Evolutionary conservation across 176 grass and related monocot genomes (phyloP).

Genomic region (Lolium multiflorum): DNA sequence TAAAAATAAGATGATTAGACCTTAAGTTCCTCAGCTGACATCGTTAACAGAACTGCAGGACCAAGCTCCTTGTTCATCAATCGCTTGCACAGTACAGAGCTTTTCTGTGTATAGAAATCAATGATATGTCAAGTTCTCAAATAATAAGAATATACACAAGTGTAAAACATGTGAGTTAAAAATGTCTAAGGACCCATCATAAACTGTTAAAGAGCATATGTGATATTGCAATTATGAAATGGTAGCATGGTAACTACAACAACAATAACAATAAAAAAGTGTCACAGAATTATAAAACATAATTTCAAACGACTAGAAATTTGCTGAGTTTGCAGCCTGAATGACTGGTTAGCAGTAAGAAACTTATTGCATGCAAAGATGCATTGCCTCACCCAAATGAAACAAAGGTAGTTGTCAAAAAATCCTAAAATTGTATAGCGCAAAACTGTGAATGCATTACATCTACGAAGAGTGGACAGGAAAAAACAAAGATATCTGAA

Average conservation of each 20-base stretch:
- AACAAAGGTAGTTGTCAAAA: background rate
- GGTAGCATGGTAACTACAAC: background rate
- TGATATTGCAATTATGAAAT: slow-evolving; percentile 10
- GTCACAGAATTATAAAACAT: slow-evolving; percentile 16
- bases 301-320: background rate
- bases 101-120: slow-evolving; percentile 63
- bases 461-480: slow-evolving; percentile 10
- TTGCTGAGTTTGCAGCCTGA: slow-evolving; percentile 6
- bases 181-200: slow-evolving; percentile 15
- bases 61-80: slow-evolving; percentile 85
- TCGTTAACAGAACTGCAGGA: slow-evolving; percentile 75
- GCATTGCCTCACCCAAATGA: slow-evolving; percentile 2
- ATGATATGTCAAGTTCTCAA: slow-evolving; percentile 3
- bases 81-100: slow-evolving; percentile 62
- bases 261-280: slow-evolving; percentile 1
- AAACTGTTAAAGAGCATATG: background rate
- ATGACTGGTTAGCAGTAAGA: slow-evolving; percentile 1
- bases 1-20: slow-evolving; percentile 47
- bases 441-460: background rate
- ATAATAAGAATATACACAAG: slow-evolving; percentile 14
- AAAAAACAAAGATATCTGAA: background rate
- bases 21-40: slow-evolving; percentile 93
- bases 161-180: slow-evolving; percentile 8
- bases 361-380: background rate
- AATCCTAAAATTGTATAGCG: background rate